Conservation (phyloP, 352 stramenopile species). For the Pythium grandisporangium region DNA sequence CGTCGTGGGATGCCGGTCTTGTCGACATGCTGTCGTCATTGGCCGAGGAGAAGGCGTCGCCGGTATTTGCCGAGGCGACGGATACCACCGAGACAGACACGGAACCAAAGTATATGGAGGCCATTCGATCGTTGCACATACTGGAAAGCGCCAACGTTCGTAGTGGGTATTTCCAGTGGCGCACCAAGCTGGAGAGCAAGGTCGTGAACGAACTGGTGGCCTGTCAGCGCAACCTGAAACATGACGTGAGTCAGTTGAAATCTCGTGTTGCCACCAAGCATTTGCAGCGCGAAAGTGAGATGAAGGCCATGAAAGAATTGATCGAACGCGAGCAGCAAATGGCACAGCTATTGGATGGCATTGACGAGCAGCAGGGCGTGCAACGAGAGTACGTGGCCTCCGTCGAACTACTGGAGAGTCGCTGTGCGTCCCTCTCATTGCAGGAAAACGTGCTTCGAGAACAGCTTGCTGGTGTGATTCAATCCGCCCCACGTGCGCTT, state of each 20-base stretch:
- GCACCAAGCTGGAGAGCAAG: slow-evolving; percentile 46
- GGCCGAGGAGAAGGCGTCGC: slow-evolving; percentile 27
- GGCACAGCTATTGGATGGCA: slow-evolving; percentile 53
- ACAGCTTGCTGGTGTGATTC: slow-evolving; percentile 15
- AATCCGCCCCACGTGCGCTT: neutral
- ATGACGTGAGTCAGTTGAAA: slow-evolving; percentile 35
- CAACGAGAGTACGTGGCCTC: slow-evolving; percentile 50
- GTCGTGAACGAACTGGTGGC: slow-evolving; percentile 24
- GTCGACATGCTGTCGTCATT: slow-evolving; percentile 36
- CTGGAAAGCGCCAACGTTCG: slow-evolving; percentile 39
- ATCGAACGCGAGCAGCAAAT: slow-evolving; percentile 70
- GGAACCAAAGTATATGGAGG: slow-evolving; percentile 18
- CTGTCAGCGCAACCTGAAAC: slow-evolving; percentile 23
- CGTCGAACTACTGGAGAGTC: slow-evolving; percentile 42
- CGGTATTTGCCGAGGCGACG: slow-evolving; percentile 27
- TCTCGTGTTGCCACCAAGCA: slow-evolving; percentile 21
- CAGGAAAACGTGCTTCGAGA: slow-evolving; percentile 58
- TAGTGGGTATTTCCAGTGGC: slow-evolving; percentile 51
- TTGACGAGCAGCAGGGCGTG: slow-evolving; percentile 65
- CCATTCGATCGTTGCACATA: slow-evolving; percentile 32
- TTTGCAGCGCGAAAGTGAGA: slow-evolving; percentile 38
- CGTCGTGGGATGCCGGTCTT: slow-evolving; percentile 30
- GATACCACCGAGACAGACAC: too few species aligned
- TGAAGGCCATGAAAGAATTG: slow-evolving; percentile 47
- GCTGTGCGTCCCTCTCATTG: slow-evolving; percentile 52